These are phyloP conservation scores for Botryotinia convoluta DNA, from an alignment of 2,329 filamentous ascomycete genomes.

Conservation along the genomic window DNA sequence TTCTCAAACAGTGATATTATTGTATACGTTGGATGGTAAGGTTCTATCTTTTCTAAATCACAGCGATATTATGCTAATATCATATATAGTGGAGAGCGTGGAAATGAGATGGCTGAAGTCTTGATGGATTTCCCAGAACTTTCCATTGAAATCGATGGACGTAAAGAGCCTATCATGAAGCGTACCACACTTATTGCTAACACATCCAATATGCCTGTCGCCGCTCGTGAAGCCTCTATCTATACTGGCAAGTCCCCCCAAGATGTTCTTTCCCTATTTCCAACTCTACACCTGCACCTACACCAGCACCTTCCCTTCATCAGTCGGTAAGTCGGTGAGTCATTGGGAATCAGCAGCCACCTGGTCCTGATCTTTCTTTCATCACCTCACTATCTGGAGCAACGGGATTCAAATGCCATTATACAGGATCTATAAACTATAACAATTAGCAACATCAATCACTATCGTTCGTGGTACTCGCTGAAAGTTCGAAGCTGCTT, in stretches of 20 bases:
- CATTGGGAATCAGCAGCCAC: too few species aligned
- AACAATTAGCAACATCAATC: too few species aligned
- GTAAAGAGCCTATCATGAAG: conserved; percentile 99
- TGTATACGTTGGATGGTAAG: conserved; percentile 77
- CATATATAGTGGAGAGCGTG: conserved; percentile 66
- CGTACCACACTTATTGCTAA: conserved; percentile 97
- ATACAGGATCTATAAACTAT: too few species aligned
- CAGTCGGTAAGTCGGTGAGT: too few species aligned
- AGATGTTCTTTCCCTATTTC: too few species aligned
- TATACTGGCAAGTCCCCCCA: conserved; percentile 58
- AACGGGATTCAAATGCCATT: too few species aligned
- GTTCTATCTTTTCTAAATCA: background rate
- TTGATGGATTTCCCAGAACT: conserved; percentile 99
- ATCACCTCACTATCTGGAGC: too few species aligned
- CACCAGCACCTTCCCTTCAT: too few species aligned
- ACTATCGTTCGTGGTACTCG: too few species aligned
- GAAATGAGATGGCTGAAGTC: conserved; percentile 99
- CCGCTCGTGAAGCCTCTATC: conserved; percentile 96
- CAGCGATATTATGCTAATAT: background rate
- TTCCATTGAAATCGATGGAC: conserved; percentile 88
- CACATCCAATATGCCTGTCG: conserved; percentile 99
- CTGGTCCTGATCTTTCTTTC: too few species aligned
- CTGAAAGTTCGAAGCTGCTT: too few species aligned
- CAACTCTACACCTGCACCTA: too few species aligned
- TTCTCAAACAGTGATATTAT: conserved; percentile 99